These are phyloP conservation scores for Salix caprea DNA, from an alignment of 345 rosid species.

Conservation along the genomic window DNA sequence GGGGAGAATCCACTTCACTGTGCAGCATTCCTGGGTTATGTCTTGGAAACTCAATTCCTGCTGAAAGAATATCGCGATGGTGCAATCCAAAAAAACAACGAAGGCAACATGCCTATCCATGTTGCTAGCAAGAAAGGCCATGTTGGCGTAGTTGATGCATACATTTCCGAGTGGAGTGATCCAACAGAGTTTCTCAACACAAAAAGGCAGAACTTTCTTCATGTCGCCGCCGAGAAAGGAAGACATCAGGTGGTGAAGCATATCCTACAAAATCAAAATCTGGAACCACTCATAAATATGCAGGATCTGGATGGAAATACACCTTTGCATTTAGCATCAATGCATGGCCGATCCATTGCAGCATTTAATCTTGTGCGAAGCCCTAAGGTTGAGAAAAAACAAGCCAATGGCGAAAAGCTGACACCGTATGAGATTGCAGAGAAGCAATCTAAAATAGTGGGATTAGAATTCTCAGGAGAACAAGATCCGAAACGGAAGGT, in stretches of 20 bases:
- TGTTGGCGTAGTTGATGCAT: neutral
- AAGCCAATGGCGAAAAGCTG: neutral
- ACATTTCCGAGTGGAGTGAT: neutral
- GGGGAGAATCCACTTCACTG: neutral
- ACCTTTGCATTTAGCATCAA: constrained; percentile 7
- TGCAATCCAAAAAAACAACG: neutral
- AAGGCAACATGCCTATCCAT: constrained; percentile 1
- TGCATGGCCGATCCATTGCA: neutral
- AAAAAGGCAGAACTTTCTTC: constrained; percentile 4
- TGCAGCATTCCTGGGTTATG: neutral
- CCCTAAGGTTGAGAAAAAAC: no score
- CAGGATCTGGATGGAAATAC: constrained; percentile 2
- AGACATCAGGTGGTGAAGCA: neutral
- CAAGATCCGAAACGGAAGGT: neutral
- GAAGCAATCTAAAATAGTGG: neutral
- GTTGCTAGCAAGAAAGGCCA: neutral
- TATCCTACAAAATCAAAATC: neutral
- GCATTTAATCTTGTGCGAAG: neutral
- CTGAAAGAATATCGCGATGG: neutral
- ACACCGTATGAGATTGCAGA: neutral
- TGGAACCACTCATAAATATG: neutral
- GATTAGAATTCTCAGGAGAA: neutral
- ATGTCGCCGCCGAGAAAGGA: neutral
- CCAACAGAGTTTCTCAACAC: neutral
- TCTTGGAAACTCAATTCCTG: neutral